Conservation (phyloP, 2,329 filamentous ascomycete genomes). For the Zasmidium angulare region DNA sequence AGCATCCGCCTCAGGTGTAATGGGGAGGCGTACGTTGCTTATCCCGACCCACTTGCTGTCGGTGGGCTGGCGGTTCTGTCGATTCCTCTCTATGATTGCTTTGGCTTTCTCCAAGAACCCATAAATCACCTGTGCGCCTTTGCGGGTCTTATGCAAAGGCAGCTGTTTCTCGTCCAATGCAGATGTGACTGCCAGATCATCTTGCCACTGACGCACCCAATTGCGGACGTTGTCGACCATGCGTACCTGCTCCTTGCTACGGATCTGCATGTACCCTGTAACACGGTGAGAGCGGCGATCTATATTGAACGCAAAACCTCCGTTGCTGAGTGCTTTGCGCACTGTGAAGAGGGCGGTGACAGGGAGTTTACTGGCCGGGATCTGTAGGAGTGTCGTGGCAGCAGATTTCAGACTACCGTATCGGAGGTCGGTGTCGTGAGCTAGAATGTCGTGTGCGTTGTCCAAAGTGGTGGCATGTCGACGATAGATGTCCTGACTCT, state of each 20-base stretch:
- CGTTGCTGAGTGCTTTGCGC: conserved; percentile 61
- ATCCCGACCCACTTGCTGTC: conserved; percentile 35
- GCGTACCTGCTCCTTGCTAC: conserved; percentile 55
- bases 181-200: conserved; percentile 40
- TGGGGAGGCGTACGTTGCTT: conserved; percentile 34
- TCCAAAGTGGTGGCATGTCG: conserved; percentile 48
- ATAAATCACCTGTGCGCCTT: conserved; percentile 32
- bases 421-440: conserved; percentile 44
- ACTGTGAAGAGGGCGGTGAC: conserved; percentile 63
- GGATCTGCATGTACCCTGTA: conserved; percentile 63
- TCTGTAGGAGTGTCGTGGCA: conserved; percentile 42
- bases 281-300: conserved; percentile 50
- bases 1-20: conserved; percentile 25
- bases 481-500: conserved; percentile 51
- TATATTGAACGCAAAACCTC: conserved; percentile 63
- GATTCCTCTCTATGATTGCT: conserved; percentile 37
- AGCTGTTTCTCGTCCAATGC: conserved; percentile 16
- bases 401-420: conserved; percentile 51
- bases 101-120: conserved; percentile 44
- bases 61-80: conserved; percentile 32
- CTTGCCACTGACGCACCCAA: conserved; percentile 57
- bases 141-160: conserved; percentile 13
- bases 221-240: conserved; percentile 52
- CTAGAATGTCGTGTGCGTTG: conserved; percentile 49
- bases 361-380: conserved; percentile 29